Base-by-base conservation (phyloP, 148 eudicot genomes). In the Suaeda aralocaspica region DNA sequence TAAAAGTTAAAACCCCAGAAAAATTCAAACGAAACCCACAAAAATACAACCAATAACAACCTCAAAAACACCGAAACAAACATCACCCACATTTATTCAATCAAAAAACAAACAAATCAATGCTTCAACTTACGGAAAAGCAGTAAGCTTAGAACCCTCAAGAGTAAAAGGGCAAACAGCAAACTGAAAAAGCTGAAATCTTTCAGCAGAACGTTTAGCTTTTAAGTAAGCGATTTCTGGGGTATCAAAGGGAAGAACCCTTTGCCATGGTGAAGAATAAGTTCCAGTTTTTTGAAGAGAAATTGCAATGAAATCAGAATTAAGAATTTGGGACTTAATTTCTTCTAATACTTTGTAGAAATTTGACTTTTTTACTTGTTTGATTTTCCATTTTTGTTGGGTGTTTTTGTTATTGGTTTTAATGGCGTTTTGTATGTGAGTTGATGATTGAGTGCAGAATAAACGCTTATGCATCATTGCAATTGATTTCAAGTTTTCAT, bases 131-230 rank as follows among this genome's bases (percentile, higher is more conserved):
- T 61, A 94, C 97, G 97, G 99, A 71, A 81, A 82, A 64, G 97
- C 91, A 45, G 85, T 74, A 68, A 95, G 83, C 67, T 86, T 84
- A 30, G 89, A 82, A 74, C 64, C 87, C 78, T 59, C 74, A 26
- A 89, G 48, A 22, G 84, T 82, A 34, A 91, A 95, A 44, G 97
- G 96, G 75, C 97, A 95, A 24, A 88, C 75, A n/a, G 93, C 90
- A 60, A 95, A 88, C 86, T 91, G 97, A 64, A 95, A 66, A 5
- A 95, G 69, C 80, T 85, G 92, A 72, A 91, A 95, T 56, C 79
- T 69, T 70, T 91, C 88, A 14, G 97, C 94, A 1, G 90, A 80
- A 64, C 73, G 83, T 52, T 84, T 92, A 25, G 93, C 82, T 74
- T 95, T 95, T 45, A 82, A 62, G 53, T 95, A 91, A 21, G 94